phyloP scores from a whole-genome alignment of 495 filamentous ascomycete species.

The Aspergillus heteromorphus region DNA sequence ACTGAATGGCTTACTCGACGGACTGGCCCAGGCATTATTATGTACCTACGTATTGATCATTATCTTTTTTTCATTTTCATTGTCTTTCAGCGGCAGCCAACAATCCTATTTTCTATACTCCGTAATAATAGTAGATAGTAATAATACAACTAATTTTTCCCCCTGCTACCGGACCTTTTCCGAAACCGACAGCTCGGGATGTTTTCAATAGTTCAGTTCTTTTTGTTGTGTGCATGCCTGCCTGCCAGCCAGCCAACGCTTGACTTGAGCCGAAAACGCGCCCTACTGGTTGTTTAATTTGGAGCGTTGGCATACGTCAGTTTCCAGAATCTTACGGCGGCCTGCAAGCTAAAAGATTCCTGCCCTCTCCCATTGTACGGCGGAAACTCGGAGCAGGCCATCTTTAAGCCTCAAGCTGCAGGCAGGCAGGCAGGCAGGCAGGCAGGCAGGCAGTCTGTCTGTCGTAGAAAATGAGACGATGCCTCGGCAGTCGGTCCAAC shows the following conservation, averaged over 20 bases:
- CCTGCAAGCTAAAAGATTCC: not conserved
- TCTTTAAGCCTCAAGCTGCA: no score
- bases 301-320: not conserved
- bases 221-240: not conserved
- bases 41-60: not conserved
- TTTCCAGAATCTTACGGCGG: not conserved
- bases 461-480: no score
- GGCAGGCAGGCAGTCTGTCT: no score
- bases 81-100: no score
- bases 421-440: no score
- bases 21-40: not conserved
- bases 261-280: not conserved
- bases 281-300: conserved; percentile 2
- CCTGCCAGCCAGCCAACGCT: not conserved
- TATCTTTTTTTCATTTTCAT: not conserved
- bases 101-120: not conserved
- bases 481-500: no score
- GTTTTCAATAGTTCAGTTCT: no score
- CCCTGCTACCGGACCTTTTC: no score
- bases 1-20: no score
- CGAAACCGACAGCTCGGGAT: no score
- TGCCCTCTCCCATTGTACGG: not conserved
- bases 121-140: no score
- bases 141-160: no score
- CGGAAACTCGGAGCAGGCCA: not conserved